Conservation (phyloP, 2,329 filamentous ascomycete species). For the Ophiosphaerella narmari region DNA sequence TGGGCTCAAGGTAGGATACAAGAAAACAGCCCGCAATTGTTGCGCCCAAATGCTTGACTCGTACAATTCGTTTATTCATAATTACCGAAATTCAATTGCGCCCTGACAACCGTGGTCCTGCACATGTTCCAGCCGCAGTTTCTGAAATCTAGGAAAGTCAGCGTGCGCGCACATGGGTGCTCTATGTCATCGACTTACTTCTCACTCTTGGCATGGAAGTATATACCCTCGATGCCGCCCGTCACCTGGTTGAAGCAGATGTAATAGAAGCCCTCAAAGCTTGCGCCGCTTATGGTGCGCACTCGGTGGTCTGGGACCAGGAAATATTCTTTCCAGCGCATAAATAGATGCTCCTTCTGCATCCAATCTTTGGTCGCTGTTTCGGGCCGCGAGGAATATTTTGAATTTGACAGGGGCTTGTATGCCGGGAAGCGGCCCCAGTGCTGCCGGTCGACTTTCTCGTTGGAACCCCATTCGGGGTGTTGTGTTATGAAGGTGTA, state of each 20-base stretch:
- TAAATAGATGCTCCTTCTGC: conserved; percentile 89
- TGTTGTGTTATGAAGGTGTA: conserved; percentile 93
- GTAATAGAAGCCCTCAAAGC: conserved; percentile 96
- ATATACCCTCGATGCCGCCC: conserved; percentile 88
- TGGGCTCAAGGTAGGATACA: conserved; percentile 32
- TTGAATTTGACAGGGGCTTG: conserved; percentile 71
- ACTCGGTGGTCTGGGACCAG: conserved; percentile 94
- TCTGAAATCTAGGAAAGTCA: conserved; percentile 72
- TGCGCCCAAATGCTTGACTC: conserved; percentile 37
- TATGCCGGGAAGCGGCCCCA: conserved; percentile 92
- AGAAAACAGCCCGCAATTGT: conserved; percentile 25
- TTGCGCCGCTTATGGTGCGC: conserved; percentile 87
- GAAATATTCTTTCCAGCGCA: conserved; percentile 99
- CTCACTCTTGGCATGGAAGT: conserved; percentile 97
- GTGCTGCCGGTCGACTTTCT: conserved; percentile 89
- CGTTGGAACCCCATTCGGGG: conserved; percentile 86
- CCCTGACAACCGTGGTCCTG: conserved; percentile 81
- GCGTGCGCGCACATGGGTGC: not conserved
- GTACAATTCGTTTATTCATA: conserved; percentile 36
- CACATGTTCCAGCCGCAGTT: conserved; percentile 88
- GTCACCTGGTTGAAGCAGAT: conserved; percentile 96
- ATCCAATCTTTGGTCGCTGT: conserved; percentile 70
- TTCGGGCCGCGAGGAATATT: conserved; percentile 62
- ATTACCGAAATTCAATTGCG: conserved; percentile 85
- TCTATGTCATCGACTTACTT: conserved; percentile 67